Evolutionary conservation across 345 rosid genomes (phyloP).

Genomic region (Populus simonii): DNA sequence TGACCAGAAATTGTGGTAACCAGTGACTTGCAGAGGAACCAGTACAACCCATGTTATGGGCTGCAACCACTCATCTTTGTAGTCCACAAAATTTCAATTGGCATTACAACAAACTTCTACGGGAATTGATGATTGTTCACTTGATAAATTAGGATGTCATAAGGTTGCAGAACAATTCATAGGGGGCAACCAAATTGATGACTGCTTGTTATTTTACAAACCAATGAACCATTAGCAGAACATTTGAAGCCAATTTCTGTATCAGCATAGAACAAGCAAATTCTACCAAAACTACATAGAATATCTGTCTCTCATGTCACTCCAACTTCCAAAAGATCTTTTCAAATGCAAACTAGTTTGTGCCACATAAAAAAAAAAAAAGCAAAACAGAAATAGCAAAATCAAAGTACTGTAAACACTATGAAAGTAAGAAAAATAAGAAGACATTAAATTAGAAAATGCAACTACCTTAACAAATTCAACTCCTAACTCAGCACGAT

Average conservation of each 20-base stretch:
- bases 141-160: background rate
- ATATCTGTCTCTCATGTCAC: background rate
- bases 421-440: background rate
- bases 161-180: background rate
- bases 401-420: background rate
- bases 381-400: background rate
- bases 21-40: background rate
- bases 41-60: background rate
- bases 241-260: background rate
- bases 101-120: background rate
- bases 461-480: conserved; percentile 27
- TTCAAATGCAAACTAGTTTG: background rate
- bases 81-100: background rate
- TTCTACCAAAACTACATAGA: background rate
- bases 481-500: conserved; percentile 27
- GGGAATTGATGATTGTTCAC: background rate
- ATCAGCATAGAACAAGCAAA: background rate
- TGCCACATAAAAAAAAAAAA: background rate
- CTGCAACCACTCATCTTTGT: background rate
- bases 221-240: background rate
- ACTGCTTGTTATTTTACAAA: background rate
- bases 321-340: background rate
- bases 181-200: background rate
- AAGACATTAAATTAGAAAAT: background rate
- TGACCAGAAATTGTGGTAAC: background rate